Conservation (phyloP, 345 rosid species). For the Abelmoschus esculentus region DNA sequence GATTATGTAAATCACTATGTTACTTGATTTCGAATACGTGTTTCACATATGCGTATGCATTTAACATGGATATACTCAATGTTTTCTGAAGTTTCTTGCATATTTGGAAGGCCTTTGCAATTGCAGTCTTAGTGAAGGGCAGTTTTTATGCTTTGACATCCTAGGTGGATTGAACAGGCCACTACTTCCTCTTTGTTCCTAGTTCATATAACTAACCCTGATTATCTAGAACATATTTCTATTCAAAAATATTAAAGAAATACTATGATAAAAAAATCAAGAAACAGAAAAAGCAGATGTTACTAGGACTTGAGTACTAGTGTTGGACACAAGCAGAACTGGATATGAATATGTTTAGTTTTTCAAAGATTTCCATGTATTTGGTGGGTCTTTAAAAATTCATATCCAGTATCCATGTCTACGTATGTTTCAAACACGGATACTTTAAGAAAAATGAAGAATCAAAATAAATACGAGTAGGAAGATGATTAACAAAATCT, state of each 20-base stretch:
- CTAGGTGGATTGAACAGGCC: not conserved
- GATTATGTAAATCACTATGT: not conserved
- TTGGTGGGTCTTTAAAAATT: not conserved
- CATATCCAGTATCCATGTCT: not conserved
- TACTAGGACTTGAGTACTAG: not conserved
- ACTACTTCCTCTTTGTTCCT: not conserved
- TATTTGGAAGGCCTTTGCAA: no score
- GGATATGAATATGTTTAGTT: not conserved
- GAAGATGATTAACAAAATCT: not conserved
- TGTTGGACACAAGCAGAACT: not conserved
- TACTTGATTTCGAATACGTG: not conserved
- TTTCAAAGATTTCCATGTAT: not conserved
- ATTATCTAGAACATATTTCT: not conserved
- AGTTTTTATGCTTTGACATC: not conserved
- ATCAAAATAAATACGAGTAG: not conserved
- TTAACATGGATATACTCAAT: not conserved
- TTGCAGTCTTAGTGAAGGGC: not conserved
- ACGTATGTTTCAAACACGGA: not conserved
- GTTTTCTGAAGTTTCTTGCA: not conserved
- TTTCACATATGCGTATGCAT: not conserved
- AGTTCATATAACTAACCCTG: not conserved
- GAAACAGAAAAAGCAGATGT: not conserved
- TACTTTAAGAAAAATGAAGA: not conserved
- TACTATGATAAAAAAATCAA: not conserved
- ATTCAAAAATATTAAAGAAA: not conserved